These are phyloP conservation scores for Pisolithus microcarpus DNA, from an alignment of 768 basidiomycete species.

Conservation along the genomic window DNA sequence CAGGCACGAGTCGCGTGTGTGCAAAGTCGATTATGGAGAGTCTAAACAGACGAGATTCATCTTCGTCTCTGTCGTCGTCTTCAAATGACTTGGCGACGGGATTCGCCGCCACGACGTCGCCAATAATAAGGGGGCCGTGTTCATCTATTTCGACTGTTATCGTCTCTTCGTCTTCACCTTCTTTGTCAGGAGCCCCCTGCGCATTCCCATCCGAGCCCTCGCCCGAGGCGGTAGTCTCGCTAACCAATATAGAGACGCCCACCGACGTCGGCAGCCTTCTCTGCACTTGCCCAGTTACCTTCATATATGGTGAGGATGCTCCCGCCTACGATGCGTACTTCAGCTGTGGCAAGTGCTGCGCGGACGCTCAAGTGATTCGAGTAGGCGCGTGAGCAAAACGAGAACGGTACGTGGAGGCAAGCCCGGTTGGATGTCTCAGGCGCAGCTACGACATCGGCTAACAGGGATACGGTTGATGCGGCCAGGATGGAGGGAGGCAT, in stretches of 20 bases:
- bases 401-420: conserved; percentile 50
- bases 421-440: conserved; percentile 28
- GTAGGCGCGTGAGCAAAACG: conserved; percentile 50
- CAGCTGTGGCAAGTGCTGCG: conserved; percentile 40
- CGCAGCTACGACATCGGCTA: conserved; percentile 4
- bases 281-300: conserved; percentile 41
- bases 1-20: conserved; percentile 64
- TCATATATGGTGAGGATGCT: conserved; percentile 82
- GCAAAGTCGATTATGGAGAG: conserved; percentile 94
- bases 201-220: conserved; percentile 10
- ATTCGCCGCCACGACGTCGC: conserved; percentile 8
- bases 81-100: conserved; percentile 19
- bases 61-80: conserved; percentile 31
- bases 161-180: conserved; percentile 32
- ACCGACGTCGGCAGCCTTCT: conserved; percentile 22
- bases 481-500: conserved; percentile 4
- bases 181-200: conserved; percentile 25
- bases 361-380: conserved; percentile 42
- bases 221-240: no score
- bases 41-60: conserved; percentile 31
- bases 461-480: neutral
- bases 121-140: conserved; percentile 14
- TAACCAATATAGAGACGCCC: neutral
- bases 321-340: conserved; percentile 79
- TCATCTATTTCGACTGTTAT: conserved; percentile 30